Evolutionary conservation across 176 grass and related monocot genomes (phyloP).

Genomic region (Paspalum vaginatum): DNA sequence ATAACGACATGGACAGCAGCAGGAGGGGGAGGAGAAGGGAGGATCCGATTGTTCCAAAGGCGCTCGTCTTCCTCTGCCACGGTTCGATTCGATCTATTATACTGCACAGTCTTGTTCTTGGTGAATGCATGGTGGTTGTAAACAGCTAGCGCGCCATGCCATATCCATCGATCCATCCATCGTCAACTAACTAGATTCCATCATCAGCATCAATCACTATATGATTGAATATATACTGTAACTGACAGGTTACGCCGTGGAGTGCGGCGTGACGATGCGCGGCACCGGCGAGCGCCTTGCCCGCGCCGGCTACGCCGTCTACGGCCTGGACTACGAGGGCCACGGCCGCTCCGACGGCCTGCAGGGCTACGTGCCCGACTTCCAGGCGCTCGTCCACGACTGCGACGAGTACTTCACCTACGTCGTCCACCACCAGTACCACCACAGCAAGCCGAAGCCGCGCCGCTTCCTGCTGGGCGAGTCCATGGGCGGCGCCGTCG

Average conservation of each 20-base stretch:
- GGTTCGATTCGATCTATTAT: conserved; percentile 50
- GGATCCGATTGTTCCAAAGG: conserved; percentile 2
- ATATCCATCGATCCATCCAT: too few relatives aligned
- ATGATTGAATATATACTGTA: too few relatives aligned
- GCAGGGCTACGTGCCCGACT: conserved; percentile 65
- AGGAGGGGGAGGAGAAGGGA: neutral
- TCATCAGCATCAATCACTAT: too few relatives aligned
- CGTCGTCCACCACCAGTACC: too few relatives aligned
- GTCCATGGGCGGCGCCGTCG: conserved; percentile 88
- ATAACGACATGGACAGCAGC: too few relatives aligned
- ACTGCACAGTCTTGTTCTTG: too few relatives aligned
- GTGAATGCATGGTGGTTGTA: too few relatives aligned
- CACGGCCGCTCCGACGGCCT: conserved; percentile 80
- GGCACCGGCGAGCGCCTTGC: conserved; percentile 67
- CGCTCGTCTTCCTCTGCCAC: conserved; percentile 79
- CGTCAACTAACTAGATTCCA: too few relatives aligned
- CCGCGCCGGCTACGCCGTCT: conserved; percentile 58
- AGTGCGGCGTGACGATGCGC: conserved; percentile 84
- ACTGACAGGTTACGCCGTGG: conserved; percentile 89
- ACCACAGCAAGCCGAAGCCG: too few relatives aligned
- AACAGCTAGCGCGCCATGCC: too few relatives aligned
- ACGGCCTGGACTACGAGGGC: conserved; percentile 77
- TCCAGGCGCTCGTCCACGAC: conserved; percentile 55
- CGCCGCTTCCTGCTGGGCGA: conserved; percentile 69
- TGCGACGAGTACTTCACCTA: conserved; percentile 51